Percentiles rank a stretch among this genome's conserved stretches.
These are phyloP conservation scores for Gloeostereum incarnatum DNA, from an alignment of 768 basidiomycete species.

Conservation along the genomic window DNA sequence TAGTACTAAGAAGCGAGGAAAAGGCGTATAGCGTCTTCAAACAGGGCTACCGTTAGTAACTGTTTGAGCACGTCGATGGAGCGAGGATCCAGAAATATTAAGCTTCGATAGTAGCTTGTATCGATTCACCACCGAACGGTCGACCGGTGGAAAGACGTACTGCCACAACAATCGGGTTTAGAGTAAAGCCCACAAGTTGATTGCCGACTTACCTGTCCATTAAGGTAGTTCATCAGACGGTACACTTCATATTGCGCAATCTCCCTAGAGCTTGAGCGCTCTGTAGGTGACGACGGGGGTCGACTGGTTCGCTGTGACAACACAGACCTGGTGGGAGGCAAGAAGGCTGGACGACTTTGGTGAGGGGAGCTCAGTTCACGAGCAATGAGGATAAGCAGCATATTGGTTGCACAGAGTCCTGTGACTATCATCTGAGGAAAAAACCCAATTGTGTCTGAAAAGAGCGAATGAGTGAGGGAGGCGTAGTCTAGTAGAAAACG, in stretches of 20 bases:
- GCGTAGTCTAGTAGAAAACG: not conserved
- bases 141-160: conserved; percentile 32
- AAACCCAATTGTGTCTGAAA: conserved; percentile 43
- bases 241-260: conserved; percentile 27
- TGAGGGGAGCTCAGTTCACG: conserved; percentile 20
- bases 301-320: conserved; percentile 7
- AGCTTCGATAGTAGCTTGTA: too few relatives aligned
- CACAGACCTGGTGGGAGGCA: not conserved
- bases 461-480: not conserved
- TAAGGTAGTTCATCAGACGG: conserved; percentile 24
- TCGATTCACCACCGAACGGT: too few relatives aligned
- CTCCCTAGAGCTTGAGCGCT: conserved; percentile 19
- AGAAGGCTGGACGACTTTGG: conserved; percentile 3
- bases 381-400: conserved; percentile 32
- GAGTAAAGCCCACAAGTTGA: too few relatives aligned
- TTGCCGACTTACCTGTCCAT: too few relatives aligned
- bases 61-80: too few relatives aligned
- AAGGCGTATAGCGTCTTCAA: too few relatives aligned
- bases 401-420: conserved; percentile 27
- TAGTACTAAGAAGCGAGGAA: too few relatives aligned
- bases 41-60: too few relatives aligned
- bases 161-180: too few relatives aligned
- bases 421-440: conserved; percentile 49
- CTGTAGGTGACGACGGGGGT: conserved; percentile 20
- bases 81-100: too few relatives aligned